A percentile compares a stretch with the other conserved stretches of the same genome.
Evolutionary conservation across 768 basidiomycete species (phyloP).

Genomic region (Glaciozyma antarctica): DNA sequence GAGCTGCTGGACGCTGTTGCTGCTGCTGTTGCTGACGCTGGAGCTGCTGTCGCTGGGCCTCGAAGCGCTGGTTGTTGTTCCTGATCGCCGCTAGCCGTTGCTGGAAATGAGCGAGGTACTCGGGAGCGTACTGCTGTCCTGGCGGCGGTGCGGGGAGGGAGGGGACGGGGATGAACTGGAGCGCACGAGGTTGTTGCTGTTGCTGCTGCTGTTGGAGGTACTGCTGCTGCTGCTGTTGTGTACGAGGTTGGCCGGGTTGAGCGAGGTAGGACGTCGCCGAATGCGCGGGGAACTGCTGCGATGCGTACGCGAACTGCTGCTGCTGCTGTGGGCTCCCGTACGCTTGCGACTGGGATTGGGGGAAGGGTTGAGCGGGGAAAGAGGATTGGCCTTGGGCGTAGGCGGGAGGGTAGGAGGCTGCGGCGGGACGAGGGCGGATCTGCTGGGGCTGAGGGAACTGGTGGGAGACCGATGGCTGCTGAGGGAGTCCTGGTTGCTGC

Average conservation of each 20-base stretch:
- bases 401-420: neutral
- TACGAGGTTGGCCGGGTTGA: neutral
- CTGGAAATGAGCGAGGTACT: neutral
- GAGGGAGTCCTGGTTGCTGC: neutral
- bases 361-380: neutral
- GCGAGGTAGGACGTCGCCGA: neutral
- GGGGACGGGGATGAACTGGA: neutral
- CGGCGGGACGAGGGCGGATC: neutral
- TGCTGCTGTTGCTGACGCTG: conserved; percentile 1
- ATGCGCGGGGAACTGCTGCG: neutral
- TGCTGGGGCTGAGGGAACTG: neutral
- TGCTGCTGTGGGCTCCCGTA: too few species aligned
- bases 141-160: neutral
- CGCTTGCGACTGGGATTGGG: neutral
- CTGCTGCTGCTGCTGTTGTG: conserved; percentile 1
- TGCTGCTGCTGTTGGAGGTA: neutral
- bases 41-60: neutral
- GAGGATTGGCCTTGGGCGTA: neutral
- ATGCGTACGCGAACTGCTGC: too few species aligned
- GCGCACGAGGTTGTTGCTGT: neutral
- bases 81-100: neutral
- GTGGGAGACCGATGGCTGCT: neutral
- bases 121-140: neutral
- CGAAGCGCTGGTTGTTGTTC: neutral
- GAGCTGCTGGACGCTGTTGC: neutral